Evolutionary conservation across 2,329 filamentous ascomycete species (phyloP), one percentile per base, ranked within the genome.

Genomic region (Pseudogymnoascus verrucosus): DNA sequence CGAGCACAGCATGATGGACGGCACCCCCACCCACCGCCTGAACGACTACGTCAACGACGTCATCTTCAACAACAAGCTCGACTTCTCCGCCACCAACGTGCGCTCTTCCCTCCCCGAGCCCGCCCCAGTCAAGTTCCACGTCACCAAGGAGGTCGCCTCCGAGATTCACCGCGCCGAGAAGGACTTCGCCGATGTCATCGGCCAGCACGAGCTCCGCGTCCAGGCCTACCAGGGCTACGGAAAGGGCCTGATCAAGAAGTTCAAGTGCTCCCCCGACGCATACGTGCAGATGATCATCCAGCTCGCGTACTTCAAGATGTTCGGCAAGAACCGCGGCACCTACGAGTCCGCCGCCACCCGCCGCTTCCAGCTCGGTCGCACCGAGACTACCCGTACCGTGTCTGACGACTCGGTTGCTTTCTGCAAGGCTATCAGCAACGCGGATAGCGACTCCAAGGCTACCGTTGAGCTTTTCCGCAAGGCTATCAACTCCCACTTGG

Each of bases 1-100:
- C 73, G 95, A 99, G 79, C 95, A 99, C 83, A 96, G 90, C 71
- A 98, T 99, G 95, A 99, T 99, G 96, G 95, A 99, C 75, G 95
- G 96, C 68, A 99, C 95, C 5, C 93, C 96, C 1, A 99, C 96
- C 2, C 95, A 98, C 78, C 89, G 96, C 51, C 84, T 99, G 14
- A 99, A 97, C 76, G 95, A 99, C 82, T 95, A 92, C 73, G 84
- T 96, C 74, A 96, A 93, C 79, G 87, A 90, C 74, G 84, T 90
- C 72, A 97, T 98, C 76, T 93, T 96, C 78, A 88, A 89, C 79
- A 93, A 96, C 79, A 96, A 95, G 76, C 86, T 99, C 65, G 92
- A 97, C 77, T 90, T 97, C 74, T 89, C 89, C 65, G 84, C 92
- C 74, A 84, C 91, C 6, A 79, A 80, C 39, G 78, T 96, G 65